Evolutionary conservation across 352 stramenopile species (phyloP), one percentile per base, ranked within the genome.

Genomic region (Globisporangium viniferum): DNA sequence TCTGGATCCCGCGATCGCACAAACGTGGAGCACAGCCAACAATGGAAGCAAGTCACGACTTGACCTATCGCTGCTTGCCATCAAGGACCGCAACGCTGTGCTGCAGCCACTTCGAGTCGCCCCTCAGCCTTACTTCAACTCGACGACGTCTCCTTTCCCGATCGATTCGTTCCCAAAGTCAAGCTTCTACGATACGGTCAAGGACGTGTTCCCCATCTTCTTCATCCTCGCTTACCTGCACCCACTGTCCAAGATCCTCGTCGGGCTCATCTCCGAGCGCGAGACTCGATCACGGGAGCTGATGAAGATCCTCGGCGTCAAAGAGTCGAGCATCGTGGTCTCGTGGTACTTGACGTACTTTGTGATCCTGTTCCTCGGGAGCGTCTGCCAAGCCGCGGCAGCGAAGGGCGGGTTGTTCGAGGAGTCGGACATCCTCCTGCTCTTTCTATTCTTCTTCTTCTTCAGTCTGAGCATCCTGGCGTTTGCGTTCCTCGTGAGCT

Each of bases 241-340:
- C 71, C 85, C 89, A 6, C 82, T 95, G 6, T 97, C 89, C 7
- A 76, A 82, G 4, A 81, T 97, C 33, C 70, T 98, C 49, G 74
- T 92, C 7, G 73, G 82, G 22, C 78, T 98, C 60, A 94, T 98
- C 24, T 69, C 79, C n/a, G 94, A 98, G 71, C 97, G 97, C 51
- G 93, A 98, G 67, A 80, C 80, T 5, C 79, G 88, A 1, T 78
- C 94, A 49, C 90, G 93, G 22, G 94, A 98, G 69, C 84, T 84
- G 49, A 94, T 98, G 76, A 93, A 94, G 71, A 85, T 89, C 55
- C 88, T 98, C 66, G 95, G 95, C 18, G 80, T 98, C 29, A 94
- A 73, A 9, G 83, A 93, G 58, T 75, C 65, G 15, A 73, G 70
- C n/a, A 92, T 93, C 59, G 73, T 90, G 20, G 58, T 78, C 29